phyloP scores from a whole-genome alignment of 176 grass and related monocot species.

The Raddia guianensis region DNA sequence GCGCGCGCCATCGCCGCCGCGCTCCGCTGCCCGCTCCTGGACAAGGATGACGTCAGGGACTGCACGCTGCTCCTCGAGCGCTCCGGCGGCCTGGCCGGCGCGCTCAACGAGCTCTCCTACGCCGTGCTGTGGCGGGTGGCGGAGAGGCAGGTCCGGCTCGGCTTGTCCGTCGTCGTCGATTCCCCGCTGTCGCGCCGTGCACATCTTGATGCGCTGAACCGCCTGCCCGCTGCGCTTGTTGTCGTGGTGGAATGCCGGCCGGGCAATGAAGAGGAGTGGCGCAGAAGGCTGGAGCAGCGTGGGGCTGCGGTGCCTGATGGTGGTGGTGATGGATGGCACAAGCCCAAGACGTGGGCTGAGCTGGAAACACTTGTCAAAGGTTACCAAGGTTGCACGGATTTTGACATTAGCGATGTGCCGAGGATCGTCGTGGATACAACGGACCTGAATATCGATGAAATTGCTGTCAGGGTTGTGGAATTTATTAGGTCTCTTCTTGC shows the following conservation, averaged over 20 bases:
- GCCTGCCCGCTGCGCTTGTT: slow-evolving; percentile 34
- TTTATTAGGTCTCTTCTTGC: slow-evolving; percentile 50
- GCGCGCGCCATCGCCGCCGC: slow-evolving; percentile 53
- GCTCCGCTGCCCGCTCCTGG: slow-evolving; percentile 68
- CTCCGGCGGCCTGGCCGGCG: neutral
- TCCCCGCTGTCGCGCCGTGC: slow-evolving; percentile 64
- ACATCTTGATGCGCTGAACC: slow-evolving; percentile 55
- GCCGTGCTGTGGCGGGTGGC: slow-evolving; percentile 61
- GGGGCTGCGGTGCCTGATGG: slow-evolving; percentile 21
- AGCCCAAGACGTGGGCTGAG: slow-evolving; percentile 70
- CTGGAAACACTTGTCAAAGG: slow-evolving; percentile 60
- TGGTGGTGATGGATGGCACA: slow-evolving; percentile 56
- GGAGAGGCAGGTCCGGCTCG: slow-evolving; percentile 59
- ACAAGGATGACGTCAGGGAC: slow-evolving; percentile 94
- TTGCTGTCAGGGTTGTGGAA: slow-evolving; percentile 43
- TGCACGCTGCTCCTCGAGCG: slow-evolving; percentile 69
- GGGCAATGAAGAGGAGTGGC: slow-evolving; percentile 53
- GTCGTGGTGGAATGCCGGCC: slow-evolving; percentile 72
- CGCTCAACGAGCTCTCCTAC: slow-evolving; percentile 84
- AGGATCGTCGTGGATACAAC: slow-evolving; percentile 81
- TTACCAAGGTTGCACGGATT: slow-evolving; percentile 68
- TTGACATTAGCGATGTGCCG: slow-evolving; percentile 56
- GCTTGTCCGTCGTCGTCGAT: slow-evolving; percentile 70
- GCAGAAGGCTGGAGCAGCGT: slow-evolving; percentile 61
- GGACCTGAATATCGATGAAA: slow-evolving; percentile 5